Evolutionary conservation across 2,329 filamentous ascomycete species (phyloP).

Genomic region (Scedosporium boydii): DNA sequence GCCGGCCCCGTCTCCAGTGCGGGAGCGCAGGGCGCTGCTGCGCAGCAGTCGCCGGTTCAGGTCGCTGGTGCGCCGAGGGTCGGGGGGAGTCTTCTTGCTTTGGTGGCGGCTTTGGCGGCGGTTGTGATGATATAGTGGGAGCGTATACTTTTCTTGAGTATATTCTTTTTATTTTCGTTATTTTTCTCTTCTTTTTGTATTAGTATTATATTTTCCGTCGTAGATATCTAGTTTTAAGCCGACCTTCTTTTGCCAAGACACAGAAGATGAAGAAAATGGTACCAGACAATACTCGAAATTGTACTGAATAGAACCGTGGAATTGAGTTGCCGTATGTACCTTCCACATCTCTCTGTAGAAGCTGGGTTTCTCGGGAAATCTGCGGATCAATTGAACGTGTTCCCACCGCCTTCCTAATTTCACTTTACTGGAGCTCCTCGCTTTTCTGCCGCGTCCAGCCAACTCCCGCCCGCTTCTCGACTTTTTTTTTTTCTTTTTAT

Average conservation of each 20-base stretch:
- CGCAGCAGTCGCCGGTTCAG: background rate
- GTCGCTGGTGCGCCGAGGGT: background rate
- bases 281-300: too few species aligned
- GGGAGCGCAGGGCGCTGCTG: background rate
- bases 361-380: background rate
- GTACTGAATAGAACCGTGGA: too few species aligned
- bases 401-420: conserved; percentile 4
- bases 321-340: too few species aligned
- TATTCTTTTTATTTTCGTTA: background rate
- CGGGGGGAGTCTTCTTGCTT: background rate
- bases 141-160: background rate
- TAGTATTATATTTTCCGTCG: background rate
- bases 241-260: too few species aligned
- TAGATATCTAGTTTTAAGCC: background rate
- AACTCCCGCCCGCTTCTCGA: conserved; percentile 1
- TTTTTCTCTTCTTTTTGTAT: background rate
- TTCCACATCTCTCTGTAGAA: too few species aligned
- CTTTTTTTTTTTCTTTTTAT: conserved; percentile 3
- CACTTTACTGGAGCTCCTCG: background rate
- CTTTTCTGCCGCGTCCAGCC: conserved; percentile 2
- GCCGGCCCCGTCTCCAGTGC: background rate
- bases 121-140: background rate
- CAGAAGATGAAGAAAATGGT: too few species aligned
- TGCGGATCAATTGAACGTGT: background rate
- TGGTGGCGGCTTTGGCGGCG: background rate